These are phyloP conservation scores for Citeromyces siamensis DNA, from an alignment of 1,139 yeast species.

Conservation along the genomic window DNA sequence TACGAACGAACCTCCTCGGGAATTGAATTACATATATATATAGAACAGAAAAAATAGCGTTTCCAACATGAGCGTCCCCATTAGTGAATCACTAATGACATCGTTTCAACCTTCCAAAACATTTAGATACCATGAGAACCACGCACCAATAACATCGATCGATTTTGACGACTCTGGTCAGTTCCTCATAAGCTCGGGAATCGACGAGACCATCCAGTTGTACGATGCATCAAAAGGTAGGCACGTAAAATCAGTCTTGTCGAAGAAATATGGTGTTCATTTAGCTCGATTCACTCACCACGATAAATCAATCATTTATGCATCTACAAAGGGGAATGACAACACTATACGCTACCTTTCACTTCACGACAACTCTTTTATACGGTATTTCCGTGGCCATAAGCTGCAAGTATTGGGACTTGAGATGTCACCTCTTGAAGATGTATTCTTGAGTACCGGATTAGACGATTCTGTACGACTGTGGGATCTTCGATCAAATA, in stretches of 20 bases:
- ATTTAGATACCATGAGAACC: slow-evolving; percentile 42
- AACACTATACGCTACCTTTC: slow-evolving; percentile 69
- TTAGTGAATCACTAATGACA: slow-evolving; percentile 30
- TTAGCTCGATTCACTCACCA: slow-evolving; percentile 77
- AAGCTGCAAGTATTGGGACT: slow-evolving; percentile 58
- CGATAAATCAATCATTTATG: slow-evolving; percentile 57
- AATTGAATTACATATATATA: too few species aligned
- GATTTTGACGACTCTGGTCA: slow-evolving; percentile 85
- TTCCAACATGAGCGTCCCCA: slow-evolving; percentile 11
- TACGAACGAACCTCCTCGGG: too few species aligned
- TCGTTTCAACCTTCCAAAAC: slow-evolving; percentile 45
- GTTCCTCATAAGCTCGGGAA: slow-evolving; percentile 63
- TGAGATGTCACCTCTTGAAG: slow-evolving; percentile 65
- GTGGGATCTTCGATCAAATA: slow-evolving; percentile 70
- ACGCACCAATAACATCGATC: slow-evolving; percentile 60
- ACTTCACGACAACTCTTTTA: slow-evolving; percentile 63
- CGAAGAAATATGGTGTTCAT: slow-evolving; percentile 90
- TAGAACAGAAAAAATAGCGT: too few species aligned
- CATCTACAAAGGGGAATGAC: slow-evolving; percentile 60
- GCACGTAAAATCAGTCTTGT: slow-evolving; percentile 52
- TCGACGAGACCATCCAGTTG: slow-evolving; percentile 74
- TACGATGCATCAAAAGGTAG: slow-evolving; percentile 70
- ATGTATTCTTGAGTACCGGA: slow-evolving; percentile 57
- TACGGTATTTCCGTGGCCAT: slow-evolving; percentile 85
- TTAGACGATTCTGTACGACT: slow-evolving; percentile 69